Evolutionary conservation across 805 yeast genomes (phyloP).

Genomic region (Yarrowia deformans): DNA sequence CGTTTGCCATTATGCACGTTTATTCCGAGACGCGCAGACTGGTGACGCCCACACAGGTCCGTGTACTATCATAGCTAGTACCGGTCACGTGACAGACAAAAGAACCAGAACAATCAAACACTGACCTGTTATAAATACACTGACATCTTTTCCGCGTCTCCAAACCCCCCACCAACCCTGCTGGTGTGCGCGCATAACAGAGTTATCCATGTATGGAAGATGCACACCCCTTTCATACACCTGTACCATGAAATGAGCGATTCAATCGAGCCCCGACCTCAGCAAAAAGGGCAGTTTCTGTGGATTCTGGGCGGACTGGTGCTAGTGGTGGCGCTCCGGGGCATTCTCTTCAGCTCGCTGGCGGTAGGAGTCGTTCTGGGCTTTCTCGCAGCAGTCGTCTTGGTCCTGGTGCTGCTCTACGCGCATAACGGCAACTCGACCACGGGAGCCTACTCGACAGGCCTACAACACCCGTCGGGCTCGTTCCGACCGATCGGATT

Average conservation of each 20-base stretch:
- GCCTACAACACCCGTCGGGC: conserved; percentile 13
- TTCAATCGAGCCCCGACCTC: conserved; percentile 23
- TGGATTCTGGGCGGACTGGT: conserved; percentile 30
- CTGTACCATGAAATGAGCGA: conserved; percentile 37
- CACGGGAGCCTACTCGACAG: conserved; percentile 20
- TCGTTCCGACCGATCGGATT: conserved; percentile 18
- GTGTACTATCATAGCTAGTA: background rate
- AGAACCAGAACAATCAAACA: background rate
- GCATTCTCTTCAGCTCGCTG: conserved; percentile 24
- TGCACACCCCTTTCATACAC: conserved; percentile 34
- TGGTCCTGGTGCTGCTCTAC: conserved; percentile 28
- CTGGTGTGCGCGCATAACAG: conserved; percentile 19
- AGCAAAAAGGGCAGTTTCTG: conserved; percentile 29
- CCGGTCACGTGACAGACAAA: background rate
- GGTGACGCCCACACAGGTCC: background rate
- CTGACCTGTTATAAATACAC: too few relatives aligned
- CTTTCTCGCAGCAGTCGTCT: conserved; percentile 10
- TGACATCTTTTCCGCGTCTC: background rate
- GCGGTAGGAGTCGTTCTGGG: conserved; percentile 16
- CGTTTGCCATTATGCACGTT: conserved; percentile 30
- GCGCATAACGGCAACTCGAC: conserved; percentile 21
- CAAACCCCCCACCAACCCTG: background rate
- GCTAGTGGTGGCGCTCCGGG: conserved; percentile 13
- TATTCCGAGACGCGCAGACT: conserved; percentile 29
- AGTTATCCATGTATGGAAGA: conserved; percentile 33